Evolutionary conservation across 2,329 filamentous ascomycete genomes (phyloP).

Genomic region (Atkinsonella texensis): DNA sequence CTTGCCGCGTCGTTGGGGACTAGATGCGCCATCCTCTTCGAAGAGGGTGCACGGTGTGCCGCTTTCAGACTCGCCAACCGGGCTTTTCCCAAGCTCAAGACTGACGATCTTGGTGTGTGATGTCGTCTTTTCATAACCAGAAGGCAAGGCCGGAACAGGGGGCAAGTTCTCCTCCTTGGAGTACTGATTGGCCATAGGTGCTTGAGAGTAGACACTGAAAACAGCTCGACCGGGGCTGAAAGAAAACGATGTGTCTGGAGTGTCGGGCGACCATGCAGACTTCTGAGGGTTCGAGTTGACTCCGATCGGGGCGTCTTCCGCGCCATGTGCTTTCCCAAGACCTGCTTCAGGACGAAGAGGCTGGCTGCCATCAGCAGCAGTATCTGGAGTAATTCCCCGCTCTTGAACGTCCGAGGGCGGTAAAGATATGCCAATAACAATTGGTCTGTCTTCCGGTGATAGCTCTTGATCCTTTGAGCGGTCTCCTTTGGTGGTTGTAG

Average conservation of each 20-base stretch:
- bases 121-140: conserved; percentile 24
- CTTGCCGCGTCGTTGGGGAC: conserved; percentile 26
- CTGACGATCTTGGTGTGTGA: conserved; percentile 22
- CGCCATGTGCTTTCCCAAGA: not conserved
- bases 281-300: conserved; percentile 10
- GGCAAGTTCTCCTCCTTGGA: conserved; percentile 37
- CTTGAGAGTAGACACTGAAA: conserved; percentile 52
- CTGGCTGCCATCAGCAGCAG: conserved; percentile 29
- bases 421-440: conserved; percentile 59
- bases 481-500: conserved; percentile 16
- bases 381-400: conserved; percentile 35
- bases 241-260: conserved; percentile 36
- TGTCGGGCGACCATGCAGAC: conserved; percentile 51
- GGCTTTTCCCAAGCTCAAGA: conserved; percentile 17
- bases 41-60: conserved; percentile 54
- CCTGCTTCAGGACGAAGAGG: not conserved
- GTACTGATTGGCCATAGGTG: conserved; percentile 25
- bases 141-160: conserved; percentile 48
- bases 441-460: conserved; percentile 58
- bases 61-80: conserved; percentile 36
- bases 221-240: conserved; percentile 30
- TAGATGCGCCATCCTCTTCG: conserved; percentile 50
- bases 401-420: conserved; percentile 30
- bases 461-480: conserved; percentile 32
- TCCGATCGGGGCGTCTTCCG: not conserved